Base-by-base conservation (phyloP, 441 rosid genomes). In the Erysimum pusillum region DNA sequence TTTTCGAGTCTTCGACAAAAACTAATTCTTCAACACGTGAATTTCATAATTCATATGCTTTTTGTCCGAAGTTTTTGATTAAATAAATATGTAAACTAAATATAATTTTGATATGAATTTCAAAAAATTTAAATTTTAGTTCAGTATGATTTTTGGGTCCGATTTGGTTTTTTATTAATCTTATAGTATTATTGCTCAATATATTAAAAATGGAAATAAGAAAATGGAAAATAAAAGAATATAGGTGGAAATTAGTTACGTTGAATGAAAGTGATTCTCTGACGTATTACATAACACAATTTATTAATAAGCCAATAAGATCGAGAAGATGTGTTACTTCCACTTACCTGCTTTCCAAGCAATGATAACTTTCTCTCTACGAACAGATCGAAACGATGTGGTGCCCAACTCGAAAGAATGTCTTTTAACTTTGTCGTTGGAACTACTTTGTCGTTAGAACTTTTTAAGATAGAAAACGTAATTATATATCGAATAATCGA, bases 281-380 rank as follows among this genome's bases (percentile, higher is more conserved):
- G 36, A 46, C 68, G 39, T 64, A 42, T 9, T 39, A 69, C 71
- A 46, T 54, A 9, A 62, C 39, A 69, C 8, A 53, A 25, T 51
- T 20, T 60, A 76, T 28, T 53, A 42, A 69, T 53, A 44, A 53
- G 65, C 71, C 65, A 76, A 56, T 38, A 7, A 54, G 46, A 56
- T 63, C 10, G 10, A 44, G 13, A 49, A 42, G 20, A 42, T 76
- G 51, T 69, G 56, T 31, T 46, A 28, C 46, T 56, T 54, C 61
- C 42, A 54, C 65, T 71, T 71, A 57, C 67, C 48, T 57, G 38
- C 66, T 65, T 71, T 77, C 57, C 39, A 71, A 77, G 80, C 80
- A 77, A 76, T 59, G 54, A 73, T 34, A 5, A 48, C 63, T 42
- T 60, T 41, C 15, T 38, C 12, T 59, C 39, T 67, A 67, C 15